These are phyloP conservation scores for Logfia minima DNA, from an alignment of 129 eudicot species.

Conservation along the genomic window DNA sequence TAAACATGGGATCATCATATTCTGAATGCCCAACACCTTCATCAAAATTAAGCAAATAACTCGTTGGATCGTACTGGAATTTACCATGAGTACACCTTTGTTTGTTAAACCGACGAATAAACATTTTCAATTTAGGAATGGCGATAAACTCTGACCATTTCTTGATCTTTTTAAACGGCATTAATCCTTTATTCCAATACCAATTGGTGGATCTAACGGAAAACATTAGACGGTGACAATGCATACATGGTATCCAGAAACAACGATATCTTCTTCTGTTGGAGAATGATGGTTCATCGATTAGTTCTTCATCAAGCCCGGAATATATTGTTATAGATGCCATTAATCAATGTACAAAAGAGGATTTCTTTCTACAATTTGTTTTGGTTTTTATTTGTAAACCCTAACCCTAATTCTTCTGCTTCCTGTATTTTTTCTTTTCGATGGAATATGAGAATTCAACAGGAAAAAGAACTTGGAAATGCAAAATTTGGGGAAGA, in stretches of 20 bases:
- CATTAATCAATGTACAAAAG: slow-evolving; percentile 4
- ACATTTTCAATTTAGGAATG: slow-evolving; percentile 60
- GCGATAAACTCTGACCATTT: slow-evolving; percentile 72
- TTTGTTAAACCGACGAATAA: slow-evolving; percentile 53
- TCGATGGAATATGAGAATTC: neutral
- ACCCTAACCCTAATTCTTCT: slow-evolving; percentile 24
- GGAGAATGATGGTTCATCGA: slow-evolving; percentile 31
- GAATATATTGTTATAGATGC: slow-evolving; percentile 14
- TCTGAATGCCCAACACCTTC: slow-evolving; percentile 39
- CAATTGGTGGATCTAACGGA: slow-evolving; percentile 13
- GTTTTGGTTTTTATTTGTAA: slow-evolving; percentile 5
- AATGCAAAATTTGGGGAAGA: slow-evolving; percentile 7
- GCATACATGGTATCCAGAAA: slow-evolving; percentile 42
- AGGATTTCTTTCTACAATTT: no score
- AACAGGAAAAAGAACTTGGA: neutral
- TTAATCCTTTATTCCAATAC: neutral
- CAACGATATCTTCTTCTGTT: slow-evolving; percentile 32
- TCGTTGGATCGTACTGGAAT: slow-evolving; percentile 49
- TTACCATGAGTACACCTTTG: slow-evolving; percentile 29
- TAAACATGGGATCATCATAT: slow-evolving; percentile 25
- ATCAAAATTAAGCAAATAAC: slow-evolving; percentile 51
- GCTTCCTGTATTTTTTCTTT: slow-evolving; percentile 1
- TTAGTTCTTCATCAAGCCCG: slow-evolving; percentile 32
- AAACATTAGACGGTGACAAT: slow-evolving; percentile 24
- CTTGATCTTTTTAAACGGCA: slow-evolving; percentile 36